These are phyloP conservation scores for Ophiocordyceps sinensis DNA, from an alignment of 2,329 filamentous ascomycete genomes.

Conservation along the genomic window DNA sequence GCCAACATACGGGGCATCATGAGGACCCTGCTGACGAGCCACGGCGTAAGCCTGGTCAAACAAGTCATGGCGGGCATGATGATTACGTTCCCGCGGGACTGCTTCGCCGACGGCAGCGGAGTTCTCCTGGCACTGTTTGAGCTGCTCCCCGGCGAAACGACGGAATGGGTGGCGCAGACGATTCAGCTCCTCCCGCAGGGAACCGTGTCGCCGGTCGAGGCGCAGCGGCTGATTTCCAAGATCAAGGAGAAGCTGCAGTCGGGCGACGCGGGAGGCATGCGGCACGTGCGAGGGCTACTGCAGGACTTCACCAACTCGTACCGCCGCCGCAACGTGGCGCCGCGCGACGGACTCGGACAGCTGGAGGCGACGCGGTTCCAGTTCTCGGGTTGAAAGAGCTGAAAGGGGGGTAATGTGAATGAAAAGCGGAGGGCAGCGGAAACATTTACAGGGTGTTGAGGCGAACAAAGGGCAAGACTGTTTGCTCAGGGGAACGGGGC, in stretches of 20 bases:
- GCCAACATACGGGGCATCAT: conserved; percentile 59
- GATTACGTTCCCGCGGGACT: conserved; percentile 94
- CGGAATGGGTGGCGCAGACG: conserved; percentile 70
- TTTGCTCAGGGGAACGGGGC: too few relatives aligned
- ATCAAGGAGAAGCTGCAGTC: conserved; percentile 64
- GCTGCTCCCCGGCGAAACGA: conserved; percentile 65
- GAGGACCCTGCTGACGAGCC: conserved; percentile 51
- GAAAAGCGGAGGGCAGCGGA: neutral
- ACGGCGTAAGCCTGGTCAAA: conserved; percentile 71
- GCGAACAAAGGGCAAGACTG: too few relatives aligned
- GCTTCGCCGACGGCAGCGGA: conserved; percentile 85
- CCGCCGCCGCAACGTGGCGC: conserved; percentile 85
- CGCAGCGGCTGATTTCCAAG: conserved; percentile 63
- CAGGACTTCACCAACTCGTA: conserved; percentile 98
- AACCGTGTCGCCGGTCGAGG: conserved; percentile 66
- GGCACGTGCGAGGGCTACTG: conserved; percentile 70
- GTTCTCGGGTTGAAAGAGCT: conserved; percentile 35
- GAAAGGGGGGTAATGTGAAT: neutral
- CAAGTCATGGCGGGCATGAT: conserved; percentile 95
- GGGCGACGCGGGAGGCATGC: conserved; percentile 43
- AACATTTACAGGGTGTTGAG: too few relatives aligned
- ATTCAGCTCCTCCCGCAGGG: conserved; percentile 72
- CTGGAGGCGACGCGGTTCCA: conserved; percentile 79
- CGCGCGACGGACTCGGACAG: conserved; percentile 75
- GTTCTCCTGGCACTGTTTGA: conserved; percentile 86